phyloP scores from a whole-genome alignment of 768 basidiomycete genomes.

The Suillus brevipes region DNA sequence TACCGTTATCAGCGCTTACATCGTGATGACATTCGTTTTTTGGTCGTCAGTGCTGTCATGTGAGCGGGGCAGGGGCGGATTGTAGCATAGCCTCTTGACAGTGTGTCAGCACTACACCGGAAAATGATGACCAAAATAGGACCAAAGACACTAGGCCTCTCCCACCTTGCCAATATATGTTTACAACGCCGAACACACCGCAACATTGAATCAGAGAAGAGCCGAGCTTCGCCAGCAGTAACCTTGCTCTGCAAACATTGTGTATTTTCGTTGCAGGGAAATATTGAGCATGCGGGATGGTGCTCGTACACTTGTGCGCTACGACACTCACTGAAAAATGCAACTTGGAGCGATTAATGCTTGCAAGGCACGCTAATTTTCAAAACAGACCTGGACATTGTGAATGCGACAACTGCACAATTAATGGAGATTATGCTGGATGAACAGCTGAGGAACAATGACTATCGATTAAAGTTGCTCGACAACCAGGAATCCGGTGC shows the following conservation, averaged over 20 bases:
- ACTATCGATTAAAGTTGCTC: neutral
- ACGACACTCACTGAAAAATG: neutral
- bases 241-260: neutral
- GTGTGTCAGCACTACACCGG: neutral
- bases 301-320: neutral
- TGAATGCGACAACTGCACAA: neutral
- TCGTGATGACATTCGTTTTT: neutral
- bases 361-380: neutral
- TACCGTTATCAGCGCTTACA: neutral
- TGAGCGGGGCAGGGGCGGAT: neutral
- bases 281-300: neutral
- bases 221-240: neutral
- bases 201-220: neutral
- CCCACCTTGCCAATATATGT: neutral
- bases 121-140: neutral
- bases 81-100: neutral
- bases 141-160: neutral
- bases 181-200: neutral
- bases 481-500: too few species aligned
- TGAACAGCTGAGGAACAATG: neutral
- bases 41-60: too few species aligned
- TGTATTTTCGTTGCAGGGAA: neutral
- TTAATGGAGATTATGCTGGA: neutral
- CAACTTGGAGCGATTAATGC: neutral
- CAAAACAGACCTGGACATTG: neutral